Evolutionary conservation across 441 rosid genomes (phyloP).

Genomic region (Gossypium trilobum): DNA sequence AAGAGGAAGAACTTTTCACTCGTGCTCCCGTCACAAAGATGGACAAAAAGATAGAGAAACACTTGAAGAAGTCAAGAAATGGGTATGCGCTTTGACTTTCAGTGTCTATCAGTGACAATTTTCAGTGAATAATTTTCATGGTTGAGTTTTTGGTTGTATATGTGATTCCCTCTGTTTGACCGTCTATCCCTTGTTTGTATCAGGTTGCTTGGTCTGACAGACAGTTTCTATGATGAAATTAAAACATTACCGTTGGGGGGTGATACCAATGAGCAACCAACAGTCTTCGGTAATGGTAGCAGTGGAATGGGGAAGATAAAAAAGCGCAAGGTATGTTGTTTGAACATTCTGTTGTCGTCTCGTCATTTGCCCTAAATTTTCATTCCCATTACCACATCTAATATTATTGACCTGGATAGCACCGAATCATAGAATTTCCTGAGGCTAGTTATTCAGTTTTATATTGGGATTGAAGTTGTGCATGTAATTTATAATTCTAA

Average conservation of each 20-base stretch:
- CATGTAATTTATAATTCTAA: background rate
- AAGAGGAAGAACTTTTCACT: constrained; percentile 69
- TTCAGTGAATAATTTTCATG: background rate
- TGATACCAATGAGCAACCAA: constrained; percentile 25
- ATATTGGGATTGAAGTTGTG: background rate
- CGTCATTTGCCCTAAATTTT: background rate
- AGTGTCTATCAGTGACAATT: constrained; percentile 1
- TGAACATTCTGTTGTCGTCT: background rate
- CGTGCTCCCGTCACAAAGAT: constrained; percentile 60
- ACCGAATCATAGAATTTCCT: background rate
- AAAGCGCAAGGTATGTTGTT: constrained; percentile 40
- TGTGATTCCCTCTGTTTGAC: constrained; percentile 18
- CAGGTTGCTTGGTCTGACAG: constrained; percentile 53
- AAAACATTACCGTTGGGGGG: constrained; percentile 48
- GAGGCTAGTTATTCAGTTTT: background rate
- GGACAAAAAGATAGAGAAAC: constrained; percentile 63
- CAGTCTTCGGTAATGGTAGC: constrained; percentile 18
- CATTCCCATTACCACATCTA: background rate
- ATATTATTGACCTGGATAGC: background rate
- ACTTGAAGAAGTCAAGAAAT: constrained; percentile 57
- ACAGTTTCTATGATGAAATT: constrained; percentile 53
- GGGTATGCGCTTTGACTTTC: constrained; percentile 42
- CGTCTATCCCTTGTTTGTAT: constrained; percentile 19
- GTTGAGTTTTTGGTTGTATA: background rate
- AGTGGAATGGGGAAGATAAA: constrained; percentile 34